Evolutionary conservation across 176 grass and related monocot genomes (phyloP), one percentile per base, ranked within the genome.

Genomic region (Otatea glauca): DNA sequence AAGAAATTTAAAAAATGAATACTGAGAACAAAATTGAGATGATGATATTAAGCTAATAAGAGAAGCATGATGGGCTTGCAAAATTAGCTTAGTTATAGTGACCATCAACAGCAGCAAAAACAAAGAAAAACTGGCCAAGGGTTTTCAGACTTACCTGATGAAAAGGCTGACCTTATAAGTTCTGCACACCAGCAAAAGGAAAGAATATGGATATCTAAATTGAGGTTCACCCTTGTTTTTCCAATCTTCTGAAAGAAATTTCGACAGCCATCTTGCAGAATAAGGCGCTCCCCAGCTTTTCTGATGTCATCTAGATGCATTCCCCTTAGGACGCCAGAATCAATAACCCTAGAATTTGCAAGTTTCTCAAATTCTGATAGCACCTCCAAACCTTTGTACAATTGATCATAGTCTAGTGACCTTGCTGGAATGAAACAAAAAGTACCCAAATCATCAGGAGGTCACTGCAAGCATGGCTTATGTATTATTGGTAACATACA

Each of bases 151-250:
- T 72, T 90, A 96, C 96, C 96, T 94, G 96, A 92, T 83, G 89
- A 95, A 88, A 98, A 98, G 20, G 78, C 78, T 21, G 96, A 98
- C 74, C 93, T 89, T 51, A 98, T 98, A 75, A 98, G 96, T 25
- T 98, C 96, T 21, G 83, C 91, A 87, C 96, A 98, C 93, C 96
- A 96, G 62, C 96, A 98, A 82, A 92, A 95, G 65, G 96, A 95
- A 76, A 98, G 93, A 95, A 98, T 72, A 84, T 98, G 96, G 38
- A 95, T 63, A 95, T 98, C 91, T 18, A 92, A 74, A 69, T 92
- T 86, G 55, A 76, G 74, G 20, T 84, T 79, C 37, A 86, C 87
- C 81, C 86, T 98, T 88, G 68, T 70, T 75, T 88, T 82, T 35
- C 88, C 78, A 89, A 94, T 84, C 81, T 96, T 91, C 75, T 96